Conservation (phyloP, 495 filamentous ascomycete genomes). For the Podospora anserina region DNA sequence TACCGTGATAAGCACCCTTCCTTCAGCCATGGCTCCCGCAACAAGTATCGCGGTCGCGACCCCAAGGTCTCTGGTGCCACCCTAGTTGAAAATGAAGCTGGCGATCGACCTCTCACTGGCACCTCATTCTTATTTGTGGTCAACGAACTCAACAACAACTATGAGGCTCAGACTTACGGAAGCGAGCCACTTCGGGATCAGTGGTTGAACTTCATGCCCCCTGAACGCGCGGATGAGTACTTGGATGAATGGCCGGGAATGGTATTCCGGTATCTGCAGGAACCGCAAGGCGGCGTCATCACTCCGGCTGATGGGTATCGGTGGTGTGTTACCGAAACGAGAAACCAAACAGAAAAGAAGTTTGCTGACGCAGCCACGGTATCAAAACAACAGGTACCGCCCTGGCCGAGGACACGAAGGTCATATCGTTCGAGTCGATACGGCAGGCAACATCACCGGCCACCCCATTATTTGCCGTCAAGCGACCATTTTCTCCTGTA, state of each 20-base stretch:
- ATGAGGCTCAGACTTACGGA: not conserved
- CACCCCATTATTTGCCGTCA: not conserved
- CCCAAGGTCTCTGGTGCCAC: not conserved
- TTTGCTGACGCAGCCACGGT: not conserved
- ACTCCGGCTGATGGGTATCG: not conserved
- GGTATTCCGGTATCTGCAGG: not conserved
- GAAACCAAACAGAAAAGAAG: not conserved
- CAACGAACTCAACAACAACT: not conserved
- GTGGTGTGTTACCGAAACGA: not conserved
- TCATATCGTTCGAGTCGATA: not conserved
- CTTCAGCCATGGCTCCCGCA: not conserved
- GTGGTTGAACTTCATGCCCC: not conserved
- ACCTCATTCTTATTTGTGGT: not conserved
- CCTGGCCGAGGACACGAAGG: not conserved
- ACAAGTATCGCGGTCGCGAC: not conserved
- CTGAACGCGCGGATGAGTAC: not conserved
- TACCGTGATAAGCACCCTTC: not conserved
- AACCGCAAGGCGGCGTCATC: not conserved
- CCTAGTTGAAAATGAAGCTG: not conserved
- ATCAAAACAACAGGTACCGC: not conserved
- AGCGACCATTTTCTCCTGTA: not conserved
- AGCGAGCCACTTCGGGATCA: not conserved
- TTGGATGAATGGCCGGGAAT: not conserved
- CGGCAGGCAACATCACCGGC: constrained; percentile 2
- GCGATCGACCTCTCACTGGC: not conserved